A percentile compares a stretch with the other conserved stretches of the same genome.
phyloP scores from a whole-genome alignment of 805 yeast species.

The Candida takata region DNA sequence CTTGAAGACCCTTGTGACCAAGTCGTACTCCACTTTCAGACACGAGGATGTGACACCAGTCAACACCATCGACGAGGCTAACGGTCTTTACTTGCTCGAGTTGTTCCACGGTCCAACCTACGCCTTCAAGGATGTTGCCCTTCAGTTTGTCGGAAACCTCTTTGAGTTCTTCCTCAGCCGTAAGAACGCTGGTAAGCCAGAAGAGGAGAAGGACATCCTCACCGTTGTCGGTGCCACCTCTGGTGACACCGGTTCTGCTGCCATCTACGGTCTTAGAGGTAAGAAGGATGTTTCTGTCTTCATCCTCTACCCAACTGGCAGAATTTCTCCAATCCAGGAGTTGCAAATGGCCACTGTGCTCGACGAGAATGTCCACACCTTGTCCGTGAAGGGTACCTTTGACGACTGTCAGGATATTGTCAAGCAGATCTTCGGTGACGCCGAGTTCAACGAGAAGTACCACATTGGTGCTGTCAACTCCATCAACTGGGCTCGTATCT shows the following conservation, averaged over 20 bases:
- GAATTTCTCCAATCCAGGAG: constrained; percentile 97
- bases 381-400: constrained; percentile 92
- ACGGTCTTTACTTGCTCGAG: constrained; percentile 72
- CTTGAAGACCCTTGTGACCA: constrained; percentile 50
- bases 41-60: constrained; percentile 85
- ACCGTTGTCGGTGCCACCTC: constrained; percentile 99
- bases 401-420: constrained; percentile 98
- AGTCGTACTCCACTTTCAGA: constrained; percentile 89
- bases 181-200: constrained; percentile 49
- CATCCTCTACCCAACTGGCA: constrained; percentile 93
- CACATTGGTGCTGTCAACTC: constrained; percentile 98
- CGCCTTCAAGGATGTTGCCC: constrained; percentile 97
- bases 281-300: constrained; percentile 97
- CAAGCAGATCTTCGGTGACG: constrained; percentile 86
- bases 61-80: constrained; percentile 45
- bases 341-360: constrained; percentile 97
- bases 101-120: constrained; percentile 98
- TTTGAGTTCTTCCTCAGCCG: constrained; percentile 87
- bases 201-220: constrained; percentile 62
- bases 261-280: constrained; percentile 94
- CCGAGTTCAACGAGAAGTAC: constrained; percentile 77
- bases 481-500: constrained; percentile 97
- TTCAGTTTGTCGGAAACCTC: constrained; percentile 94
- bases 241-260: constrained; percentile 99
- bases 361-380: constrained; percentile 88